Base-by-base conservation (phyloP, 768 basidiomycete species). In the Russula griseocarnosa region DNA sequence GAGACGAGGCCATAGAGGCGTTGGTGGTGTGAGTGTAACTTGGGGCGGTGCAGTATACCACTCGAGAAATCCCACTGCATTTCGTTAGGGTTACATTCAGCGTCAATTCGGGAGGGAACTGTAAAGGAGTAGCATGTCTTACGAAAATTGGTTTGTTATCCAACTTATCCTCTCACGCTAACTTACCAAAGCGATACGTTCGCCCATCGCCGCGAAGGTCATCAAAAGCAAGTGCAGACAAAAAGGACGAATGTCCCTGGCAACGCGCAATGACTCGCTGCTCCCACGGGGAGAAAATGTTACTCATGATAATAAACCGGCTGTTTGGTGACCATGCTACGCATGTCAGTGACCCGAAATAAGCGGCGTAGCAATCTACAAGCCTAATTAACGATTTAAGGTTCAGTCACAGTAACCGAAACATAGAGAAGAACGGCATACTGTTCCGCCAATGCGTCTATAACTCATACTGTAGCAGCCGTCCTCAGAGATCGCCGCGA, bases 301-400 rank as follows among this genome's bases (percentile, higher is more conserved):
- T 96, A 60, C 69, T 65, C 73, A 90, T 93, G 64, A 97, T 75
- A 53, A 99, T 88, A 72, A 96, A 98, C 24, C 95, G 85, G 14
- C 93, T 92, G 73, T 98, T 95, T 0, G 94, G 94, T 3, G 94
- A 95, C 94, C 95, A 98, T 0, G 92, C 86, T 1, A 98, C 87
- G 67, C 88, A 92, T 4, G 87, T 94, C 40, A 99, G 73, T 2
- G 92, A 82, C 18, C 95, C 96, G 71, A 98, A 99, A 74, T 99
- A 99, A 4, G 94, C 93, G 1, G 92, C 86, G 71, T 92, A 98
- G 66, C 90, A 92, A 72, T 98, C 94, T 22, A 94, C 83, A n/a
- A 98, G 81, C 69, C 95, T 96, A 64, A 18, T 10, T 96, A 64
- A 18, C 7, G 13, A 38, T 51, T 11, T 42, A 5, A 24, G 63